Percentiles rank a stretch among this genome's conserved stretches.
These are phyloP conservation scores for Aspergillus cejpii DNA, from an alignment of 2,329 filamentous ascomycete genomes.

Conservation along the genomic window DNA sequence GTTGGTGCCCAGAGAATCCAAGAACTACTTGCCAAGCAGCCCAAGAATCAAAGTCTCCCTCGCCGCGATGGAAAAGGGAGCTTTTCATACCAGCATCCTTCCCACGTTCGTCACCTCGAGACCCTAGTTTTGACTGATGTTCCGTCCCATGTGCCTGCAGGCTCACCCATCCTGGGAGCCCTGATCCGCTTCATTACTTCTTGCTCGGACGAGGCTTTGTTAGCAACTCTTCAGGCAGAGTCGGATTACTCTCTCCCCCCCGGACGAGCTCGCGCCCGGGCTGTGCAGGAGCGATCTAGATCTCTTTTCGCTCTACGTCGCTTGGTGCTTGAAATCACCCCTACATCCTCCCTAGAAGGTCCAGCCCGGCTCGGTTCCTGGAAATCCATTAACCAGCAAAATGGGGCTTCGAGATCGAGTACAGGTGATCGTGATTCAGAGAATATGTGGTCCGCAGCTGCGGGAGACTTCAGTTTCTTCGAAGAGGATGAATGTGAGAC, in stretches of 20 bases:
- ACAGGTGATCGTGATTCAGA: conserved; percentile 56
- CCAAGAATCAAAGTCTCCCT: conserved; percentile 26
- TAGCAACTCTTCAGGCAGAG: conserved; percentile 48
- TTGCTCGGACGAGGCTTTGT: conserved; percentile 50
- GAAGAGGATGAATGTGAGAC: conserved; percentile 51
- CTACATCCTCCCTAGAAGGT: conserved; percentile 19
- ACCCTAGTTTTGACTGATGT: conserved; percentile 54
- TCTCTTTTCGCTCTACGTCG: conserved; percentile 50
- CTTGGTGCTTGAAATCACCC: conserved; percentile 52
- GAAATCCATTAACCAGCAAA: conserved; percentile 42
- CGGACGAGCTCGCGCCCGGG: conserved; percentile 45
- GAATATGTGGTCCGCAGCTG: conserved; percentile 53
- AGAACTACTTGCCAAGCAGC: conserved; percentile 36
- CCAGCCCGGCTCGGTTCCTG: conserved; percentile 25
- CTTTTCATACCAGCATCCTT: conserved; percentile 46
- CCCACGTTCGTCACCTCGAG: conserved; percentile 48
- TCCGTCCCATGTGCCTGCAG: conserved; percentile 40
- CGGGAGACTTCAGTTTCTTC: conserved; percentile 57
- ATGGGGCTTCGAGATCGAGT: conserved; percentile 47
- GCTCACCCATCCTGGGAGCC: conserved; percentile 38
- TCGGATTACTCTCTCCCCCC: conserved; percentile 56
- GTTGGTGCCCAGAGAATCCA: conserved; percentile 30
- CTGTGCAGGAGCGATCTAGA: conserved; percentile 45
- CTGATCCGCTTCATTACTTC: conserved; percentile 51
- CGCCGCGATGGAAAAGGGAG: conserved; percentile 23